phyloP scores from a whole-genome alignment of 2,329 filamentous ascomycete genomes.

The Paracoccidioides brasiliensis region DNA sequence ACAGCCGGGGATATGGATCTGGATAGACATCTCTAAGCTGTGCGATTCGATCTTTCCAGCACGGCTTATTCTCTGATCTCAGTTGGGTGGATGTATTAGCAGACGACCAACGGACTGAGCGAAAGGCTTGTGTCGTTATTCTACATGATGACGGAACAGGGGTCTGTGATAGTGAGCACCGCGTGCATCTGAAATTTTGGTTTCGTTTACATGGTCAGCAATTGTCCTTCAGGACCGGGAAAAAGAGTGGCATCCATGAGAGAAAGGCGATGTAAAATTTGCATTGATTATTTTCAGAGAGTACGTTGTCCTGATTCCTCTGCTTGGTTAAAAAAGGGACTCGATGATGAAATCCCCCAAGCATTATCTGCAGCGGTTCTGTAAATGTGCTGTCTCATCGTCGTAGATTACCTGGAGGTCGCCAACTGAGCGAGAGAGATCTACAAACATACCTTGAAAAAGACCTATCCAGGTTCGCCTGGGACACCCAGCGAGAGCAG shows the following conservation, averaged over 20 bases:
- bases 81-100: neutral
- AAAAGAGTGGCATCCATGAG: neutral
- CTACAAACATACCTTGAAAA: slow-evolving; percentile 24
- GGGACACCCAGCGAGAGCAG: slow-evolving; percentile 24
- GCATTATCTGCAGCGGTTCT: slow-evolving; percentile 61
- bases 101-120: neutral
- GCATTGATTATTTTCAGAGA: neutral
- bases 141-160: neutral
- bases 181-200: neutral
- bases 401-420: neutral
- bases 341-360: slow-evolving; percentile 16
- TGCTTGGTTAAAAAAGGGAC: slow-evolving; percentile 10
- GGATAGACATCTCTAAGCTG: slow-evolving; percentile 23
- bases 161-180: neutral
- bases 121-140: neutral
- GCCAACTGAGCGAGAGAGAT: slow-evolving; percentile 1
- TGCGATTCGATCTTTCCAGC: slow-evolving; percentile 25
- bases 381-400: slow-evolving; percentile 19
- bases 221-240: neutral
- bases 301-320: slow-evolving; percentile 30
- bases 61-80: slow-evolving; percentile 15
- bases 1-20: slow-evolving; percentile 28
- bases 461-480: slow-evolving; percentile 18
- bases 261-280: neutral
- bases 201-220: neutral